Evolutionary conservation across 2,329 filamentous ascomycete species (phyloP).

Genomic region (Ophiostoma himal-ulmi): DNA sequence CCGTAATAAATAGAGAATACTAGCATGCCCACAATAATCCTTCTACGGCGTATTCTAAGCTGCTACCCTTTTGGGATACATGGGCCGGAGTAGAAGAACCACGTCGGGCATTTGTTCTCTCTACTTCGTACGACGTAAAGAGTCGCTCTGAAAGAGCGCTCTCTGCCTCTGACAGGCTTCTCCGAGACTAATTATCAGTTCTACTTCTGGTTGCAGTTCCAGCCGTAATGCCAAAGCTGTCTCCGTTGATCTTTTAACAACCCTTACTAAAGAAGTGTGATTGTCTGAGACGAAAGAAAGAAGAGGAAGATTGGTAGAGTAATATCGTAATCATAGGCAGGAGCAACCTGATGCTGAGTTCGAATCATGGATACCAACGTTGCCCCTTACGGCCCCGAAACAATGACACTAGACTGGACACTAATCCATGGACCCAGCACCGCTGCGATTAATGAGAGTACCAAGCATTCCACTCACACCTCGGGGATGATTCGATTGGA

Average conservation of each 20-base stretch:
- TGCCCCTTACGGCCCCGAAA: not conserved
- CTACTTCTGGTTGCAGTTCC: too few relatives aligned
- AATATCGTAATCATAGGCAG: too few relatives aligned
- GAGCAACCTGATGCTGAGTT: too few relatives aligned
- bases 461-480: conserved; percentile 3
- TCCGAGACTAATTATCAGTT: not conserved
- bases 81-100: conserved; percentile 2
- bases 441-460: not conserved
- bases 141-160: not conserved
- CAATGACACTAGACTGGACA: not conserved
- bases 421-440: not conserved
- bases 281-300: too few relatives aligned
- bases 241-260: too few relatives aligned
- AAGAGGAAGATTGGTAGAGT: too few relatives aligned
- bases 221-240: too few relatives aligned
- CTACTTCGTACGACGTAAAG: not conserved
- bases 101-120: not conserved
- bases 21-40: not conserved
- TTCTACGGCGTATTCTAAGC: conserved; percentile 1
- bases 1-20: not conserved
- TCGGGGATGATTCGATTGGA: not conserved
- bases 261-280: too few relatives aligned
- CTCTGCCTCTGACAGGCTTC: not conserved
- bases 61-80: not conserved
- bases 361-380: not conserved